Base-by-base conservation (phyloP, 2,329 filamentous ascomycete genomes). In the Aspergillus luchuensis region DNA sequence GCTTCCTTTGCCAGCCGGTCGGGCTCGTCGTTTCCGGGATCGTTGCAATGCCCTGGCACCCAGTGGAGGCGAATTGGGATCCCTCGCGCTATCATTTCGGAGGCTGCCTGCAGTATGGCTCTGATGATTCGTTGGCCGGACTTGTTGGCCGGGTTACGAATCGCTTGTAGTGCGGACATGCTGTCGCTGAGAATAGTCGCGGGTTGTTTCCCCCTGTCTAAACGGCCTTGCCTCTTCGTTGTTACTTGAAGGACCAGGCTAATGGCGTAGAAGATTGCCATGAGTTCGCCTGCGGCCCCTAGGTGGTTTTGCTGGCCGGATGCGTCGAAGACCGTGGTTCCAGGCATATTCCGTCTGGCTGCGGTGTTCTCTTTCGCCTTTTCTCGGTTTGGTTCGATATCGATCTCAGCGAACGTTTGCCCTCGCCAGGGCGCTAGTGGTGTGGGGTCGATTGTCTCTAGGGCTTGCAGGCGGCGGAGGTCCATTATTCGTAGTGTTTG, bases 141-240 rank as follows among this genome's bases (percentile, higher is more conserved):
- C 21, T 61, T 65, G 28, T 70, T 69, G 10, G 41, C 11, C 7
- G 59, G 3, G 43, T 60, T 69, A 36, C 47, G 36, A 23, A 66
- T 65, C 23, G 56, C 64, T 52, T 69, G 56, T 15, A 68, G 39
- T 6, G 58, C 63, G 17, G 63, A 69, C 39, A 47, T 65, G 17
- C 64, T 67, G 25, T 69, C 49, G n/a, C 57, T 58, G 6, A 67
- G 57, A 52, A 69, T 65, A 15, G 56, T 67, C 36, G 50, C 63
- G 17, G 25, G 6, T 7, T 28, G 6, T 28, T 28, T 8, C 25
- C 2, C 23, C n/a, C 19, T 53, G 5, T 28, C 6, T 28, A 28
- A 28, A 6, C 7, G 6, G 25, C 25, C 7, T 28, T 28, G 25
- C 25, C 25, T 28, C 25, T 28, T 28, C 6, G 1, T 6, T 7